Evolutionary conservation across 2,329 filamentous ascomycete genomes (phyloP), one percentile per base, ranked within the genome.

Genomic region (Curvularia sp.): DNA sequence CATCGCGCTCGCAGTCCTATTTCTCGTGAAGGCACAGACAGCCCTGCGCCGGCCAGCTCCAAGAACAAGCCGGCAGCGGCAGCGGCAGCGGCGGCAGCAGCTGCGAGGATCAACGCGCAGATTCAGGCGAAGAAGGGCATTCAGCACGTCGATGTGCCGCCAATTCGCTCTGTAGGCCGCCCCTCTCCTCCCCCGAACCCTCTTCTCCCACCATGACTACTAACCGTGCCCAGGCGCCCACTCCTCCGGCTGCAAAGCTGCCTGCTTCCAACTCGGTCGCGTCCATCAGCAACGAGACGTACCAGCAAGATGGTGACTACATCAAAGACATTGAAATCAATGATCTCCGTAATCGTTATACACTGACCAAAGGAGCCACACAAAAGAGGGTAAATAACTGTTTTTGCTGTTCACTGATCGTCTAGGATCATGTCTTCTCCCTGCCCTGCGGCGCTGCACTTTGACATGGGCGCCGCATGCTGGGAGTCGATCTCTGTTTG

Each of bases 241-340:
- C 81, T 69, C 81, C 84, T 63, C 80, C 81, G 59, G 77, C 78
- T 47, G 79, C 77, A 49, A 86, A 86, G 75, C 85, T 87, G 46
- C 80, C 84, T 34, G 79, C 84, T 25, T 80, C 83, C 51, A 79
- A 79, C 21, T 67, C 75, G 49, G 76, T 77, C 19, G 72, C 77
- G 30, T 78, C 80, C 19, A 82, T 83, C 39, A 87, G 87, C 60
- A 84, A 96, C 77, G 92, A 94, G 71, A 90, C 97, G 77, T 98
- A 98, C 76, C 90, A 96, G 70, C 90, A 93, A 61, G 95, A 98
- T 76, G 95, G 95, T 71, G 95, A 99, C 80, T 98, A 91, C 78
- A 98, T 99, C 80, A 95, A 96, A 79, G 95, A 99, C 75, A 97
- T 99, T 74, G 95, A 98, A 82, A 92, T 99, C 82, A 99, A 99